Percentiles rank a stretch among this genome's conserved stretches.
phyloP scores from a whole-genome alignment of 2,329 filamentous ascomycete genomes.

The Verticillium zaregamsianum region DNA sequence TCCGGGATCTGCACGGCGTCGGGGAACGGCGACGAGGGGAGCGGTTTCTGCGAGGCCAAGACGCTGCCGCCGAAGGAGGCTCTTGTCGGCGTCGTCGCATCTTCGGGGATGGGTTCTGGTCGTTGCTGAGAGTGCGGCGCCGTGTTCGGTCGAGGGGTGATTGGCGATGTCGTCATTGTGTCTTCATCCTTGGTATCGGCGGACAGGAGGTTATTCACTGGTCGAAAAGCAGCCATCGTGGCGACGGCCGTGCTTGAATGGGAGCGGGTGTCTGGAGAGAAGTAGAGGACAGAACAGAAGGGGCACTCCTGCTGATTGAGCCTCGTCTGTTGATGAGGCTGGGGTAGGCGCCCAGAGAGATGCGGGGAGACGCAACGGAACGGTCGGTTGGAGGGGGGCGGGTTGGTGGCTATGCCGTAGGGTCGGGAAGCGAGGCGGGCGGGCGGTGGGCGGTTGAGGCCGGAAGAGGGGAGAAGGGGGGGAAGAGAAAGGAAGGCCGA shows the following conservation, averaged over 20 bases:
- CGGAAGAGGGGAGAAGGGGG: neutral
- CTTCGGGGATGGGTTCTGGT: conserved; percentile 29
- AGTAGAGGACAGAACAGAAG: conserved; percentile 10
- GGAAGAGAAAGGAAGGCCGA: conserved; percentile 1
- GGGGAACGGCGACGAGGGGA: conserved; percentile 49
- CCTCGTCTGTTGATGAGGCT: conserved; percentile 6
- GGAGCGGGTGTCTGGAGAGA: conserved; percentile 5
- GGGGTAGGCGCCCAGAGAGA: conserved; percentile 1
- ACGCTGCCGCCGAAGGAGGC: conserved; percentile 41
- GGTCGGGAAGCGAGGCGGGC: neutral
- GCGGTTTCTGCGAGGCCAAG: conserved; percentile 45
- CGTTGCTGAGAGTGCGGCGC: conserved; percentile 23
- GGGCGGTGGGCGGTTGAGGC: neutral
- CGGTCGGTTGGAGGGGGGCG: neutral
- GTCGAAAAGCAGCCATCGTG: conserved; percentile 46
- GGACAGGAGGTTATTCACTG: conserved; percentile 39
- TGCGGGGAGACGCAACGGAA: conserved; percentile 1
- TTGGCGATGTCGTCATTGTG: conserved; percentile 30
- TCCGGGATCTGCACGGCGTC: conserved; percentile 44
- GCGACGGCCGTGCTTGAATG: conserved; percentile 1
- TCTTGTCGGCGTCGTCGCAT: conserved; percentile 60
- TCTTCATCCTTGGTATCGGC: conserved; percentile 27
- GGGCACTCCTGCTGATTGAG: neutral
- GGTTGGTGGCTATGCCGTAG: neutral
- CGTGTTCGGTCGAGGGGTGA: conserved; percentile 30